These are phyloP conservation scores for Vitellaria paradoxa DNA, from an alignment of 179 eudicot genomes.

Conservation along the genomic window DNA sequence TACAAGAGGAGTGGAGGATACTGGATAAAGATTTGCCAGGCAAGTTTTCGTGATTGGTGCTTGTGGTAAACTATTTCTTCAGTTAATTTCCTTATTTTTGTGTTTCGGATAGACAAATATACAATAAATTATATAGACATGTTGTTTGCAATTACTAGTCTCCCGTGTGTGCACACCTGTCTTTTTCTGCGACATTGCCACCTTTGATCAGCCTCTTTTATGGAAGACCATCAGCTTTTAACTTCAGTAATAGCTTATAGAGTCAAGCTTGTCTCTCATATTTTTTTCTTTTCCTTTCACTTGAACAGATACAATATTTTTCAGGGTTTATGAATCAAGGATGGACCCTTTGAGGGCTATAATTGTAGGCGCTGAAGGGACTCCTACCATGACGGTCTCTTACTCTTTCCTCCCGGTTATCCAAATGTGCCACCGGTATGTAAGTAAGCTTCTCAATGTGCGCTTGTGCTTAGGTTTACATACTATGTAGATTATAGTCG, in stretches of 20 bases:
- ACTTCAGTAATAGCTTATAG: neutral
- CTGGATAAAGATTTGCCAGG: conserved; percentile 86
- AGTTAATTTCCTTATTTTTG: neutral
- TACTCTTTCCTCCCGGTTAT: conserved; percentile 57
- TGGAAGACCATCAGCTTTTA: neutral
- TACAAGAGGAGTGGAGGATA: conserved; percentile 84
- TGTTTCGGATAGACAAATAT: neutral
- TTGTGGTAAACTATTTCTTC: neutral
- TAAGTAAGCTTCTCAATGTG: conserved; percentile 22
- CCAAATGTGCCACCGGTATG: conserved; percentile 79
- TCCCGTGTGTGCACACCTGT: no score
- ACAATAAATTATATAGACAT: no score
- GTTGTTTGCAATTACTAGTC: no score
- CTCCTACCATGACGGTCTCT: conserved; percentile 94
- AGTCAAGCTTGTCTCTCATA: neutral
- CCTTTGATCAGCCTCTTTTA: neutral
- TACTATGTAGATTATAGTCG: conserved; percentile 2
- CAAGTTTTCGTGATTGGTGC: conserved; percentile 20
- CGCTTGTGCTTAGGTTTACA: conserved; percentile 10
- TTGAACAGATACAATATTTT: conserved; percentile 60
- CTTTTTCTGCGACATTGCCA: neutral
- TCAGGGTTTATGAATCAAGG: conserved; percentile 78
- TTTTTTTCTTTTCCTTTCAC: conserved; percentile 10
- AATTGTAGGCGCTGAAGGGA: conserved; percentile 84
- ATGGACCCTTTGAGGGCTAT: conserved; percentile 86